These are phyloP conservation scores for Tuber brumale DNA, from an alignment of 495 filamentous ascomycete species.

Conservation along the genomic window DNA sequence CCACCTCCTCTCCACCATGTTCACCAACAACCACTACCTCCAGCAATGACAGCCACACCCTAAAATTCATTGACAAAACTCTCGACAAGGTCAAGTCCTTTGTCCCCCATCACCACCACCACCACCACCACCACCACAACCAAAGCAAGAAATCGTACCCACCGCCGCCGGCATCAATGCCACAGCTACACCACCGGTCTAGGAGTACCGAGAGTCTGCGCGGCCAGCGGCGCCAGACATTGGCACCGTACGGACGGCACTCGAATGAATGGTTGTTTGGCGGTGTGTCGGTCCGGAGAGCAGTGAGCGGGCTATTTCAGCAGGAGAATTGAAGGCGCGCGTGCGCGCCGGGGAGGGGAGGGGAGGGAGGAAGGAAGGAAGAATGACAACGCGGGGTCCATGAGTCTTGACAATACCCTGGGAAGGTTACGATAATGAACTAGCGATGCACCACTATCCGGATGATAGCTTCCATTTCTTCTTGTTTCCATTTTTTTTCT, in stretches of 20 bases:
- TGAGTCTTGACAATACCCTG: too few relatives aligned
- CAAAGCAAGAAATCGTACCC: not conserved
- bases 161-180: not conserved
- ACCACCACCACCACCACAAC: not conserved
- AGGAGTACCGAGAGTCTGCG: not conserved
- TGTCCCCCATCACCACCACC: not conserved
- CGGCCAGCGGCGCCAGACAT: not conserved
- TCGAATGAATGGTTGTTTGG: constrained; percentile 8
- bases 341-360: too few relatives aligned
- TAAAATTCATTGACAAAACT: not conserved
- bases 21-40: not conserved
- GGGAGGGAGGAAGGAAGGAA: too few relatives aligned
- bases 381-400: not conserved
- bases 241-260: not conserved
- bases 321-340: not conserved
- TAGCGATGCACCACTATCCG: too few relatives aligned
- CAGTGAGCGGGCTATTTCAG: not conserved
- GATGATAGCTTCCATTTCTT: too few relatives aligned
- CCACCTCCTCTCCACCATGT: not conserved
- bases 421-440: not conserved
- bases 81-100: not conserved
- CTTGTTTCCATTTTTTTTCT: too few relatives aligned
- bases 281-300: not conserved
- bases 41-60: not conserved
- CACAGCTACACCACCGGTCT: not conserved